Base-by-base conservation (phyloP, 352 stramenopile species). In the Phytophthora quininea region DNA sequence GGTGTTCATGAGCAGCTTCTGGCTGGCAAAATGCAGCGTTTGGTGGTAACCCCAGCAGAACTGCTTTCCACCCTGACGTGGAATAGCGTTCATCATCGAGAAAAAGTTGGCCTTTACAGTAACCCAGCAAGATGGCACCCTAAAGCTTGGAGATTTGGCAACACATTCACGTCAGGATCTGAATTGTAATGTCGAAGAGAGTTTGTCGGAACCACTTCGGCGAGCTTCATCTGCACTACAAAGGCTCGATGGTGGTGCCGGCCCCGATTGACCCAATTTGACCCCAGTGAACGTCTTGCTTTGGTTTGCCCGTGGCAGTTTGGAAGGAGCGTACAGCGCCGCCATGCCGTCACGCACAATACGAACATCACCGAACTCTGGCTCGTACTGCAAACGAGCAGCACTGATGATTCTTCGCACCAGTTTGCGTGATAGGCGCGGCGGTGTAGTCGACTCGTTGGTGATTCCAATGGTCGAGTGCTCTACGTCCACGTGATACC, bases 81-180 rank as follows among this genome's bases (percentile, higher is more conserved):
- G 40, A 40, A 82, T 53, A 0, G 74, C 80, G n/a, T 80, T 80
- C 62, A 74, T 77, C 67, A 83, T 76, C 1, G 68, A 76, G 40
- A 88, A 90, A 15, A 90, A 69, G 40, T 90, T 88, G 45, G 76
- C 67, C 0, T 78, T 78, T 8, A 86, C 74, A 5, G 72, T 45
- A 43, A 85, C 83, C 53, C 80, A 64, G 8, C 70, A 68, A 83
- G 52, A 51, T 87, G 73, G 10, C 81, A 76, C 27, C 86, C 81
- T 3, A 90, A 62, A 5, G 81, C 81, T 52, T 90, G 81, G 15
- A 90, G 62, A 12, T 75, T 59, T 0, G 69, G 71, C 69, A 76
- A 65, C 37, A 74, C 71, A 62, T 84, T 86, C n/a, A 64, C 69
- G 3, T 79, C 69, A 3, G 77, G 71, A 24, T 84, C 69, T 1